Evolutionary conservation across 2,329 filamentous ascomycete species (phyloP).

Genomic region (Cercospora zeina): DNA sequence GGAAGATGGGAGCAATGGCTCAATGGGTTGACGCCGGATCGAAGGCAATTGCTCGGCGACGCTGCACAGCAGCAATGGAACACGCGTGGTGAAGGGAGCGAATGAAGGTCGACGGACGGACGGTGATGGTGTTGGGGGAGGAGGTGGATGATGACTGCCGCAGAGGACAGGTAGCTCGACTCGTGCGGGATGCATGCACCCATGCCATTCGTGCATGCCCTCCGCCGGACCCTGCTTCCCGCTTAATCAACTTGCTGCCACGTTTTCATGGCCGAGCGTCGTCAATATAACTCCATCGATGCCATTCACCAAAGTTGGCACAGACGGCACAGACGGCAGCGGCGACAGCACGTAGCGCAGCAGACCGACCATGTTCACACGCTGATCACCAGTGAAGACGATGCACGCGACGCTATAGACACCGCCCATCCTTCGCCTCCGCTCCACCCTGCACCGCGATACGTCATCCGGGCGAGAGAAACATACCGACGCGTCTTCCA

Average conservation of each 20-base stretch:
- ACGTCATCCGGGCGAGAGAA: conserved; percentile 13
- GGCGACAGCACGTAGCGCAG: background rate
- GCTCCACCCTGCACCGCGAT: background rate
- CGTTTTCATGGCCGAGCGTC: background rate
- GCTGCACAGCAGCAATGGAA: conserved; percentile 1
- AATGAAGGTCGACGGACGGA: background rate
- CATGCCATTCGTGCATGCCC: background rate
- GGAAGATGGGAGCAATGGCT: conserved; percentile 14
- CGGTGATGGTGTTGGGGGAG: background rate
- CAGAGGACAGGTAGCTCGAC: conserved; percentile 3
- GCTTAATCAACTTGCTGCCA: conserved; percentile 9
- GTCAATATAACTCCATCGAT: background rate
- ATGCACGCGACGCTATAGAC: conserved; percentile 1
- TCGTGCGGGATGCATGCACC: background rate
- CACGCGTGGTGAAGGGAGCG: background rate
- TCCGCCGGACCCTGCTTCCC: background rate
- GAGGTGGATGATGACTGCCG: background rate
- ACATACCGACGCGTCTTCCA: conserved; percentile 6
- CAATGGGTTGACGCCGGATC: conserved; percentile 5
- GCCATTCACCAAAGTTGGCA: background rate
- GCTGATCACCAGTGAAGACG: background rate
- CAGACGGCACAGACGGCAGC: background rate
- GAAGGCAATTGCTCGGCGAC: background rate
- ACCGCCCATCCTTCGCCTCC: background rate
- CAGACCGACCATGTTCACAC: background rate